Evolutionary conservation across 2,329 filamentous ascomycete genomes (phyloP), one percentile per base, ranked within the genome.

Genomic region (Seiridium unicorne): DNA sequence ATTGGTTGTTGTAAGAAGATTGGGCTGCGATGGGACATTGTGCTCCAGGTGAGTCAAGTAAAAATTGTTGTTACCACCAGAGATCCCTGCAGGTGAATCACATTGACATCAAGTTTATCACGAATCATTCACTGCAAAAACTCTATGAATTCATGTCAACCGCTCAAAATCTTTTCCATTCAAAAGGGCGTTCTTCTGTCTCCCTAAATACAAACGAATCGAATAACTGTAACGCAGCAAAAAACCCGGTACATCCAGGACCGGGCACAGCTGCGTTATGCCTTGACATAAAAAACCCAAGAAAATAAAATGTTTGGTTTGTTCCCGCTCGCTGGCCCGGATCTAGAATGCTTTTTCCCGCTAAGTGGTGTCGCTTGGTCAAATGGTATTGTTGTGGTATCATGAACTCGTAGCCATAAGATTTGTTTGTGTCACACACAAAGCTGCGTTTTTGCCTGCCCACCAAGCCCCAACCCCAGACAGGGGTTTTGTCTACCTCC

Each of bases 371-470:
- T 38, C 42, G 51, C 36, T 55, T 55, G 26, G 51, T 55, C 51
- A 32, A 42, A 46, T 57, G 54, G 54, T 57, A 36, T 36, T 47
- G 34, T 44, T 38, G 54, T 46, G 54, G 40, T 57, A 57, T 57
- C 54, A 32, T 57, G 44, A 53, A 53, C 38, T 44, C 54, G 54
- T 57, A 36, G 35, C 54, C 44, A 48, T 46, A 57, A 44, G 42
- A 53, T 57, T 31, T 46, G 7, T 7, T 42, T 46, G 31, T 57
- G 54, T 26, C 10, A 31, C 26, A 55, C 51, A 55, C 51, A 34
- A 11, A 9, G 38, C 5, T 36, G 18, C 32, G 32, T 53, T 11
- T 40, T 38, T 36, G 26, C 31, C 26, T 53, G 49, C n/a, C n/a
- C 34, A 10, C 35, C 31, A 6, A 11, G 13, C 18, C 13, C 18